Evolutionary conservation across 2,329 filamentous ascomycete species (phyloP), one percentile per base, ranked within the genome.

Genomic region (Penicillium sp.): DNA sequence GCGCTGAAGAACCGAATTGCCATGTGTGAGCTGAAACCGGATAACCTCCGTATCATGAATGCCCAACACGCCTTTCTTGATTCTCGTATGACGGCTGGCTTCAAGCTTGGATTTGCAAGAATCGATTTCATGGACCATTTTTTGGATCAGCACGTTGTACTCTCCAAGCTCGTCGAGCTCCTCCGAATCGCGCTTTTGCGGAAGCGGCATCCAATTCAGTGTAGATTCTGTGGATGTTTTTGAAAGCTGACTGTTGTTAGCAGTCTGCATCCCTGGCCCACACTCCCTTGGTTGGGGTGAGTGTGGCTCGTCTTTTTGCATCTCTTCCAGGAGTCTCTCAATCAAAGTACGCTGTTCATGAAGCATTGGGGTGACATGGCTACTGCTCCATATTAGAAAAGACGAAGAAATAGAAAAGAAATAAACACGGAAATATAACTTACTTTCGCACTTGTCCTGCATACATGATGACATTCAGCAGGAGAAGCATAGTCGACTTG

Each of bases 391-490:
- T 30, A 13, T 30, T 30, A 30, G 27, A 30, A 30, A 7, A 30
- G 27, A 30, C 12, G n/a, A n/a, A n/a, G n/a, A n/a, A 30, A 30
- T 30, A 7, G 27, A 30, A 30, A 12, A 30, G 27, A 30, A 30
- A 7, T 13, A 30, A 9, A 30, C 27, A n/a, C n/a, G n/a, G n/a
- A n/a, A n/a, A n/a, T n/a, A 27, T 27, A n/a, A n/a, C n/a, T n/a
- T n/a, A n/a, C n/a, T n/a, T n/a, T n/a, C n/a, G n/a, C n/a, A n/a
- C n/a, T n/a, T 66, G 62, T 18, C 58, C 61, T 13, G 67, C 67
- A 49, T 68, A 68, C 26, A 63, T 67, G 30, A 71, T 60, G 1
- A 70, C 65, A 54, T 68, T 62, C 23, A 46, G 36, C 41, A 50
- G 24, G 3, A 49, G 10, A 2, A 50, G 24, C 29, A 24, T 46